Evolutionary conservation across 78 protist species (phyloP), one percentile per base, ranked within the genome.

Genomic region (Dictyostelium capitatum): DNA sequence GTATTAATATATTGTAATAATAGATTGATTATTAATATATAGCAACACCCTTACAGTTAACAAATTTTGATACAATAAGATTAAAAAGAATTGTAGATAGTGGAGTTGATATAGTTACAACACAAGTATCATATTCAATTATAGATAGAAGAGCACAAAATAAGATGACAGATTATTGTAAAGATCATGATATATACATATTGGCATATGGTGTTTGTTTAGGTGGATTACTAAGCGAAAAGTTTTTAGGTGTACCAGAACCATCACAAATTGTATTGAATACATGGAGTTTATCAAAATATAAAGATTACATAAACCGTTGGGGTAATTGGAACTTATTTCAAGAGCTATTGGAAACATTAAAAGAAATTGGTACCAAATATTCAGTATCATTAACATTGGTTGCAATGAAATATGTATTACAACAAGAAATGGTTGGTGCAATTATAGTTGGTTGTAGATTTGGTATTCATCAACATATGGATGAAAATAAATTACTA

Each of bases 161-260:
- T 62, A 23, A 15, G 37, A 87, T 87, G 93, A 28, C 43, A 19
- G 15, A 28, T 14, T 87, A 30, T 77, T 87, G 93, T 78, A 74
- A 65, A 32, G 84, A 87, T 14, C 64, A 64, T 28, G 56, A 77
- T 78, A 75, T 87, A 9, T 64, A 48, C 30, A 74, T 87, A 11
- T 28, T 87, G 4, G 93, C 84, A 23, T 87, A 87, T 77, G 93
- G 93, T 87, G 93, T 87, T 28, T 78, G 83, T 87, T 65, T 87
- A 23, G 93, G 93, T 77, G 93, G 93, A 19, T 51, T 87, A 56
- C 47, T 87, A 43, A 59, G 79, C 51, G 93, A 87, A 65, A 87
- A 87, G 93, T 87, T 87, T 64, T 77, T 87, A 50, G 93, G 93
- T 11, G 93, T 87, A 64, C 93, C 93, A 3, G 84, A 87, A 51